Percentiles rank a stretch among this genome's conserved stretches.
These are phyloP conservation scores for Pyrenula massariospora DNA, from an alignment of 495 filamentous ascomycete species.

Conservation along the genomic window DNA sequence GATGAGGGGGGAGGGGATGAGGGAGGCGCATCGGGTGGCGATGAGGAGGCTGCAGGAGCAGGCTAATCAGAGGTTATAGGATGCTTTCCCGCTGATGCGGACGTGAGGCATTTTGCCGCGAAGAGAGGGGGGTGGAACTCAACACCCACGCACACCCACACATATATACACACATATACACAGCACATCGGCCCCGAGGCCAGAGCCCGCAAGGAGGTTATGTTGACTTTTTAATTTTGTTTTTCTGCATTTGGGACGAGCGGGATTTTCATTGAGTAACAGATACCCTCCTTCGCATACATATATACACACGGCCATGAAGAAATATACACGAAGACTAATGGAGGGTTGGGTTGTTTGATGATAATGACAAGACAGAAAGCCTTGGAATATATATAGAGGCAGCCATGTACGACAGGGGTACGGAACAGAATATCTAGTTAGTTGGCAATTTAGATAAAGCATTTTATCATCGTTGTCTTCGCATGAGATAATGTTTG, in stretches of 20 bases:
- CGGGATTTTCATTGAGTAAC: neutral
- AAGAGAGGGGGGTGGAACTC: neutral
- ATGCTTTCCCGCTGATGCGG: neutral
- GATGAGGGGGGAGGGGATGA: constrained; percentile 67
- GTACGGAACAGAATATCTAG: too few relatives aligned
- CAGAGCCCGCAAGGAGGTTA: neutral
- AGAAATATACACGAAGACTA: too few relatives aligned
- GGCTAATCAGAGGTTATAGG: constrained; percentile 33
- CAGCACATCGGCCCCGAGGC: too few relatives aligned
- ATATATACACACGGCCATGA: neutral
- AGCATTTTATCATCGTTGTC: too few relatives aligned
- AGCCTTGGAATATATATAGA: too few relatives aligned
- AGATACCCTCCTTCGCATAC: neutral
- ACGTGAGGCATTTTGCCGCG: neutral
- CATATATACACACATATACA: too few relatives aligned
- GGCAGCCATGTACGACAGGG: too few relatives aligned
- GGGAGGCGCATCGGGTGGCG: constrained; percentile 68
- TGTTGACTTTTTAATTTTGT: neutral
- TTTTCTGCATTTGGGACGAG: neutral
- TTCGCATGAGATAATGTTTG: too few relatives aligned
- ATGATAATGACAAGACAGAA: too few relatives aligned
- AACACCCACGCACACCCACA: too few relatives aligned
- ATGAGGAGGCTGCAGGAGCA: constrained; percentile 72
- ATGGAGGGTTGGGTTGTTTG: too few relatives aligned
- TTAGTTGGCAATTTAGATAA: too few relatives aligned